Conservation (phyloP, 331 rosid genomes). For the Erythrophleum ivorense region DNA sequence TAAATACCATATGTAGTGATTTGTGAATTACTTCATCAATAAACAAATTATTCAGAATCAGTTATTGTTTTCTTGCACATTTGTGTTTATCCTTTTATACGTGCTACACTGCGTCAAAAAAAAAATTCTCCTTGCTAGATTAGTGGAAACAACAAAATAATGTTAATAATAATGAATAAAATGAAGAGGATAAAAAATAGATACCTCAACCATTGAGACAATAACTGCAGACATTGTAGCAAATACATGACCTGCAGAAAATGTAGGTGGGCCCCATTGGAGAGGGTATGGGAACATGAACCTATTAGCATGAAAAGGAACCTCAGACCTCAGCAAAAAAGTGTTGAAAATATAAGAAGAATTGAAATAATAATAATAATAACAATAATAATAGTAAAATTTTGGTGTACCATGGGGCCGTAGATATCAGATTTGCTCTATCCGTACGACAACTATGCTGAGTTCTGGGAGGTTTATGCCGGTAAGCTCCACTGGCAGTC, state of each 20-base stretch:
- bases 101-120: too few species aligned
- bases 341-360: background rate
- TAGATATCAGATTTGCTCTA: constrained; percentile 62
- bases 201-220: constrained; percentile 80
- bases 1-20: too few species aligned
- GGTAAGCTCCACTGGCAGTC: constrained; percentile 75
- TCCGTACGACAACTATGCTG: constrained; percentile 53
- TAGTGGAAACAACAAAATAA: too few species aligned
- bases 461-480: constrained; percentile 43
- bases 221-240: constrained; percentile 76
- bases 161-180: background rate
- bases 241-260: constrained; percentile 71
- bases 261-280: constrained; percentile 84
- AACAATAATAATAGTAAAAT: background rate
- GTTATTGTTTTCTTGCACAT: too few species aligned
- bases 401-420: constrained; percentile 66
- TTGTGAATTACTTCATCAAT: too few species aligned
- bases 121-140: too few species aligned
- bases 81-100: too few species aligned
- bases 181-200: background rate
- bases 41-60: too few species aligned
- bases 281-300: constrained; percentile 77
- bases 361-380: background rate
- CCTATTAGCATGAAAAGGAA: constrained; percentile 44
- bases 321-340: constrained; percentile 26